These are phyloP conservation scores for Phoma herbarum DNA, from an alignment of 2,329 filamentous ascomycete species.

Conservation along the genomic window DNA sequence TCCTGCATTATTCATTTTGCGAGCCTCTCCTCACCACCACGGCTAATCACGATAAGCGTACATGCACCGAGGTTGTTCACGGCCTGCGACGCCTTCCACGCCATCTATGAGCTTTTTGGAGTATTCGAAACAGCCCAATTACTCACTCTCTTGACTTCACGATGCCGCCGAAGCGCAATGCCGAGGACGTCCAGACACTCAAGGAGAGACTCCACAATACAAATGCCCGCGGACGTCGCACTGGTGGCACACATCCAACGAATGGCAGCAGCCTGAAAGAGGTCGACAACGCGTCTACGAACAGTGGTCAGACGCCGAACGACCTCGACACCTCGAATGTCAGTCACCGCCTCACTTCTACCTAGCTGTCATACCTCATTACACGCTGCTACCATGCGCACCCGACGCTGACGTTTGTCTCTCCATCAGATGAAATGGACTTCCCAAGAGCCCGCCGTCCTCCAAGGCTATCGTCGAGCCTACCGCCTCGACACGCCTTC, in stretches of 20 bases:
- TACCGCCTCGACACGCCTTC: conserved; percentile 76
- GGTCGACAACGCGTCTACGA: conserved; percentile 49
- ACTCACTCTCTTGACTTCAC: conserved; percentile 17
- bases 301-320: conserved; percentile 45
- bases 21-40: conserved; percentile 15
- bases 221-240: conserved; percentile 51
- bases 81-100: conserved; percentile 5
- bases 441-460: conserved; percentile 70
- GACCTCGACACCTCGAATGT: conserved; percentile 47
- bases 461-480: conserved; percentile 78
- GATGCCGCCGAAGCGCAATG: conserved; percentile 53
- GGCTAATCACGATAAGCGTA: conserved; percentile 22
- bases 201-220: conserved; percentile 55
- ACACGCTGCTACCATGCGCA: conserved; percentile 10
- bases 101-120: conserved; percentile 11
- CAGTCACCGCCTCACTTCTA: conserved; percentile 29
- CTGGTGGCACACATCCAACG: conserved; percentile 35
- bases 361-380: conserved; percentile 4
- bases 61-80: conserved; percentile 14
- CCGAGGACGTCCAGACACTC: conserved; percentile 52
- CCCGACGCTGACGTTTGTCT: conserved; percentile 24
- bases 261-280: conserved; percentile 52
- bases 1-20: conserved; percentile 25
- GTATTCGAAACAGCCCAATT: neutral
- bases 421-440: conserved; percentile 67